Percentiles rank a stretch among this genome's conserved stretches.
Conservation (phyloP, 2,329 filamentous ascomycete genomes). For the Septoria linicola region DNA sequence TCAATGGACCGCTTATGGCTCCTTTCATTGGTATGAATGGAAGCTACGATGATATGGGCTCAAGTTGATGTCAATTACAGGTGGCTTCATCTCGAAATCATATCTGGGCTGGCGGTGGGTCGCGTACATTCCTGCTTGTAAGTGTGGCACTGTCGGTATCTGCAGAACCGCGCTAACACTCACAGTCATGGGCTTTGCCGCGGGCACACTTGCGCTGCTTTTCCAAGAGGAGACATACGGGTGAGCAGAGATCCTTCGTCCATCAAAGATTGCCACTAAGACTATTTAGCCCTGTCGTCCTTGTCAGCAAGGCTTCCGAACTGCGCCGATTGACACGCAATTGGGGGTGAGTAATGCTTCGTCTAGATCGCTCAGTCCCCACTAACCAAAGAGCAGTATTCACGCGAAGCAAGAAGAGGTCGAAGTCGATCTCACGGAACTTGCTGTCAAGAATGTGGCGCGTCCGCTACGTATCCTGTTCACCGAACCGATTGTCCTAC, state of each 20-base stretch:
- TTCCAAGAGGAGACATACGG: conserved; percentile 46
- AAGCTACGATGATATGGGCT: not conserved
- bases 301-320: conserved; percentile 43
- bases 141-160: not conserved
- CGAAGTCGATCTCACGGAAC: conserved; percentile 39
- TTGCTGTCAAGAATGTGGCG: conserved; percentile 39
- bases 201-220: conserved; percentile 32
- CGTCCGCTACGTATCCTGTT: conserved; percentile 49
- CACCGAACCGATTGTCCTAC: conserved; percentile 50
- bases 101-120: conserved; percentile 48
- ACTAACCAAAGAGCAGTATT: conserved; percentile 39
- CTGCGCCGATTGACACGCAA: conserved; percentile 37
- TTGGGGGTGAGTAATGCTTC: conserved; percentile 31
- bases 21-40: conserved; percentile 39
- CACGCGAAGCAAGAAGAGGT: conserved; percentile 51
- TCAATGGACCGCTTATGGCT: conserved; percentile 42
- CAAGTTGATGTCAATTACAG: conserved; percentile 18
- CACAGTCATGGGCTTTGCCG: conserved; percentile 39
- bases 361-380: conserved; percentile 18
- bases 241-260: not conserved
- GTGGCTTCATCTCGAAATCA: conserved; percentile 41
- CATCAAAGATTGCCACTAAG: not conserved
- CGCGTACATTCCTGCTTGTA: conserved; percentile 43
- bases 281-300: conserved; percentile 34
- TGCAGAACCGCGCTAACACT: not conserved